Evolutionary conservation across 306 rosid genomes (phyloP), one percentile per base, ranked within the genome.

Genomic region (Hippophae rhamnoides): DNA sequence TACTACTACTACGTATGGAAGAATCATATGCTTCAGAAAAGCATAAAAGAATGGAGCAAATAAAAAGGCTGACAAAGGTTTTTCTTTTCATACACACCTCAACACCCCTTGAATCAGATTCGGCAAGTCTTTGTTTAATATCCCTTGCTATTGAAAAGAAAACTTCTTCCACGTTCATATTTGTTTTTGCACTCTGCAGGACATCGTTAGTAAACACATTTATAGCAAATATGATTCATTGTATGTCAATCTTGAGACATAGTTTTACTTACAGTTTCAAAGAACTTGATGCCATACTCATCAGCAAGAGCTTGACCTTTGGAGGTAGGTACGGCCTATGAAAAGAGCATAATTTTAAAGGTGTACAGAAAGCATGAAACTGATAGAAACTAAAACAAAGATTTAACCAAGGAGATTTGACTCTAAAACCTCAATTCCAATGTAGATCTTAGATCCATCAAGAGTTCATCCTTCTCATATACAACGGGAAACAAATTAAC

Each of bases 231-330:
- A 2, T 53, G 61, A 9, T 52, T 64, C 5, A 43, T 49, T 57
- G 41, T 6, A 52, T 47, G 44, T 56, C 26, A 52, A 31, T 31
- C 38, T 31, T 2, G 42, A 53, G 58, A 54, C 68, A 50, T 66
- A 57, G 52, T 65, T 9, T 57, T 44, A 82, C 95, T 87, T 78
- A 87, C 95, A 45, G 92, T 87, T 74, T 87, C 92, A 63, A 84
- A 84, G 76, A 87, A 87, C 79, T 87, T 79, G 79, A 87, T 87
- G 38, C 92, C 89, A 74, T 79, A 87, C 79, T 87, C 95, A 69
- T 87, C 95, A 57, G 95, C 95, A 78, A 87, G 95, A 31, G 95
- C 95, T 78, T 87, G 95, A 52, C 95, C 95, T 72, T 74, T 84
- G 48, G 95, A 69, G 43, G 95, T 80, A 41, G 95, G 96, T 60